Evolutionary conservation across 176 grass and related monocot species (phyloP).

Genomic region (Juncus inflexus): DNA sequence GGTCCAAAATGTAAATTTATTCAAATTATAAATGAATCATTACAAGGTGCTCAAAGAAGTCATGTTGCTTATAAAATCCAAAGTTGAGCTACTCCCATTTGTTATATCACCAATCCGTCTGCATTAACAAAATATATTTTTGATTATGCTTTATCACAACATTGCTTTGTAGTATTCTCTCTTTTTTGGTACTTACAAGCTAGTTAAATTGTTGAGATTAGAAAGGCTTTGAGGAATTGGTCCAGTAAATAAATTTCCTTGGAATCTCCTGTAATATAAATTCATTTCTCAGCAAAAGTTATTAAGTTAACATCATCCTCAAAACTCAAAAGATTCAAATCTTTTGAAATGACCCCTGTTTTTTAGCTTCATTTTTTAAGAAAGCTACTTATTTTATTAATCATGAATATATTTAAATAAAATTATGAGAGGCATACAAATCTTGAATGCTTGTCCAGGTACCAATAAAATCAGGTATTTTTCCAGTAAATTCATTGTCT

Average conservation of each 20-base stretch:
- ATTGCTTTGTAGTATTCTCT: too few species aligned
- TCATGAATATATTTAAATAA: too few species aligned
- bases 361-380: too few species aligned
- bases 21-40: background rate
- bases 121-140: conserved; percentile 4
- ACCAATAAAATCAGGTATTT: conserved; percentile 62
- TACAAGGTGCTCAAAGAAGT: conserved; percentile 51
- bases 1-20: too few species aligned
- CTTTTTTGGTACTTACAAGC: conserved; percentile 38
- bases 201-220: conserved; percentile 40
- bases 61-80: conserved; percentile 52
- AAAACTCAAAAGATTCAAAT: too few species aligned
- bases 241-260: conserved; percentile 71
- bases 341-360: too few species aligned
- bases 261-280: conserved; percentile 46
- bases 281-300: conserved; percentile 3
- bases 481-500: conserved; percentile 58
- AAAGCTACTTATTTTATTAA: too few species aligned
- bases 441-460: conserved; percentile 31
- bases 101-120: conserved; percentile 57
- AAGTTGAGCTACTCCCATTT: conserved; percentile 57
- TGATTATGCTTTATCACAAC: too few species aligned
- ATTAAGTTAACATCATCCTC: too few species aligned
- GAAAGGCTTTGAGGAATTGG: conserved; percentile 51
- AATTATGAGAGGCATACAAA: too few species aligned